phyloP scores from a whole-genome alignment of 2,329 filamentous ascomycete genomes.

The Ceratocystis variospora region DNA sequence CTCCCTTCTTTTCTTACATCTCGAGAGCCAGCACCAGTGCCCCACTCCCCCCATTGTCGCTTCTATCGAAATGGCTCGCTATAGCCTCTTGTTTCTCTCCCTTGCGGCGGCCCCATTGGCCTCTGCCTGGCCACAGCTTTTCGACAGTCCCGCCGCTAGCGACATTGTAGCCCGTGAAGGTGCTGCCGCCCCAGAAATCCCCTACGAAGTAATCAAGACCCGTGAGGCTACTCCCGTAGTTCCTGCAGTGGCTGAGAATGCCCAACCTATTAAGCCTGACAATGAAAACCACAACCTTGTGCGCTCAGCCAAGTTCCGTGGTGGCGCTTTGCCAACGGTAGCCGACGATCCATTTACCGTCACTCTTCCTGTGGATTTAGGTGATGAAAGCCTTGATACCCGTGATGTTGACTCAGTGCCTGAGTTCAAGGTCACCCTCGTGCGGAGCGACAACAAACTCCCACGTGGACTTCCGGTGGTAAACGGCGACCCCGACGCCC shows the following conservation, averaged over 20 bases:
- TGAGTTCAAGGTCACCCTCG: slow-evolving; percentile 12
- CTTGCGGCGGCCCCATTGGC: slow-evolving; percentile 8
- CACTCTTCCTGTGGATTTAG: slow-evolving; percentile 12
- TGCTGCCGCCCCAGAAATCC: neutral
- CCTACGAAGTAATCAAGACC: slow-evolving; percentile 7
- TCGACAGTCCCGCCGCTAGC: slow-evolving; percentile 10
- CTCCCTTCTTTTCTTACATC: neutral
- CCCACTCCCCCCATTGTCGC: neutral
- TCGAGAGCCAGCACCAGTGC: neutral
- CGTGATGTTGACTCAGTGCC: neutral
- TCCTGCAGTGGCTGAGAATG: neutral
- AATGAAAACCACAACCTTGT: slow-evolving; percentile 8
- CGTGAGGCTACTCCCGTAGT: neutral
- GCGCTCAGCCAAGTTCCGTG: slow-evolving; percentile 5
- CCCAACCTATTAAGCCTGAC: neutral
- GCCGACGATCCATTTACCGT: slow-evolving; percentile 5
- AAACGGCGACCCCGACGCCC: slow-evolving; percentile 9
- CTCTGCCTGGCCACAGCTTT: slow-evolving; percentile 18
- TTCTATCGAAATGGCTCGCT: slow-evolving; percentile 10
- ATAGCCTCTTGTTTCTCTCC: slow-evolving; percentile 12
- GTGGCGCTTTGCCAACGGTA: slow-evolving; percentile 6
- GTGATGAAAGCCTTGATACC: neutral
- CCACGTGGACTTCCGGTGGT: slow-evolving; percentile 15
- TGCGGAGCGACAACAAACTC: slow-evolving; percentile 3
- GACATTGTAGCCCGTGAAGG: neutral